A percentile compares a stretch with the other conserved stretches of the same genome.
These are phyloP conservation scores for Trichoderma simmonsii DNA, from an alignment of 2,329 filamentous ascomycete genomes.

Conservation along the genomic window DNA sequence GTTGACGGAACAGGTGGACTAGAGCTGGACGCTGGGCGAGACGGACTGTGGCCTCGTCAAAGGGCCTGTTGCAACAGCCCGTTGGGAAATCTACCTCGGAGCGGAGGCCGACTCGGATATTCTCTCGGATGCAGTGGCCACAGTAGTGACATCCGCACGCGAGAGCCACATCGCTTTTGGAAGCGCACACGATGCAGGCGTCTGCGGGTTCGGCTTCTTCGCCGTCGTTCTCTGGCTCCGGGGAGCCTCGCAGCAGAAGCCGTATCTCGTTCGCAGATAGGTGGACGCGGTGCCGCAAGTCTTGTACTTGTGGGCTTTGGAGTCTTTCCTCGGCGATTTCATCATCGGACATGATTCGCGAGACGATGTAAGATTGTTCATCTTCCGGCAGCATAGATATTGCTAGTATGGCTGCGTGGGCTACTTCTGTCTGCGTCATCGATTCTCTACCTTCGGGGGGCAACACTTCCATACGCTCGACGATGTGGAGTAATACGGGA, in stretches of 20 bases:
- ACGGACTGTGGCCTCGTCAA: slow-evolving; percentile 20
- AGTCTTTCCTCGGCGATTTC: slow-evolving; percentile 23
- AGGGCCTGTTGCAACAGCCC: slow-evolving; percentile 23
- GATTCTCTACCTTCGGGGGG: neutral
- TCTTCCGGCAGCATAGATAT: slow-evolving; percentile 22
- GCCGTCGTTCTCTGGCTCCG: neutral
- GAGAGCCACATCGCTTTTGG: neutral
- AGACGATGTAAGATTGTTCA: slow-evolving; percentile 23
- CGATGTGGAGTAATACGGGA: slow-evolving; percentile 23
- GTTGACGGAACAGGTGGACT: slow-evolving; percentile 24
- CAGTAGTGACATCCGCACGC: slow-evolving; percentile 26
- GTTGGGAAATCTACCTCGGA: slow-evolving; percentile 26
- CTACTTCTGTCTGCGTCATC: slow-evolving; percentile 21
- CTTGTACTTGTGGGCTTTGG: slow-evolving; percentile 18
- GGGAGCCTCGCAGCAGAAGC: neutral
- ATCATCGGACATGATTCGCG: slow-evolving; percentile 25
- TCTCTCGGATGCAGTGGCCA: slow-evolving; percentile 22
- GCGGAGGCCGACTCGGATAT: slow-evolving; percentile 23
- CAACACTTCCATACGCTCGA: slow-evolving; percentile 17
- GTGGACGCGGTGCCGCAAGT: neutral
- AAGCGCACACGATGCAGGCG: slow-evolving; percentile 23
- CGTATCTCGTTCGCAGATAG: neutral
- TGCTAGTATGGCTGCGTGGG: slow-evolving; percentile 21
- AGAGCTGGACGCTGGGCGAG: slow-evolving; percentile 21
- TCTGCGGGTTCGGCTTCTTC: neutral